Evolutionary conservation across 1,139 yeast species (phyloP).

Genomic region (Meyerozyma guilliermondii): DNA sequence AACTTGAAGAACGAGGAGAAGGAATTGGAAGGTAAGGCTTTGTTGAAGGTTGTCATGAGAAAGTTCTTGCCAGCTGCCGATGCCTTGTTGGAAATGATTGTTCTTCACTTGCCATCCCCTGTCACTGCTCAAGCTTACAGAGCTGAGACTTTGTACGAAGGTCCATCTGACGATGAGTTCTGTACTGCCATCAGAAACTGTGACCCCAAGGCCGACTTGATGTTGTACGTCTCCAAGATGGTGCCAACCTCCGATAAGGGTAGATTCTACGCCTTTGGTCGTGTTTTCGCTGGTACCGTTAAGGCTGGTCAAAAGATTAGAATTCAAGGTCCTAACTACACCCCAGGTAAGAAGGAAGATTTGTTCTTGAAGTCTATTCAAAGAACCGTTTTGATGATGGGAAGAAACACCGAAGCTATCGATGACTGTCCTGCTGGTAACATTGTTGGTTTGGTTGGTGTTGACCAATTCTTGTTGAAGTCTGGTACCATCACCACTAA

Average conservation of each 20-base stretch:
- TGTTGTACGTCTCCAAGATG: conserved; percentile 99
- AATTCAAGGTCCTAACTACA: conserved; percentile 99
- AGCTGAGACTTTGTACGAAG: conserved; percentile 99
- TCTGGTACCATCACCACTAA: conserved; percentile 98
- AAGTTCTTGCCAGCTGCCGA: conserved; percentile 99
- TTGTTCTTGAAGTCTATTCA: conserved; percentile 95
- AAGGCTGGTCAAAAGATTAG: conserved; percentile 98
- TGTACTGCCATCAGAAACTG: conserved; percentile 94
- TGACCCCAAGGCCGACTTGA: conserved; percentile 97
- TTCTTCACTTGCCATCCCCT: conserved; percentile 98
- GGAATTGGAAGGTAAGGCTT: conserved; percentile 98
- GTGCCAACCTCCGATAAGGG: conserved; percentile 99
- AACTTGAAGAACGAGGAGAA: conserved; percentile 82
- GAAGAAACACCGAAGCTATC: conserved; percentile 95
- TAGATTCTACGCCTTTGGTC: conserved; percentile 99
- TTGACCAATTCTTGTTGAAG: conserved; percentile 98
- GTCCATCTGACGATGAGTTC: conserved; percentile 93
- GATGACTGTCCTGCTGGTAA: conserved; percentile 99
- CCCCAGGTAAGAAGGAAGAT: conserved; percentile 97
- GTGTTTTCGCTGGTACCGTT: conserved; percentile 99
- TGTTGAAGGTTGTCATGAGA: conserved; percentile 98
- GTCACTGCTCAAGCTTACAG: conserved; percentile 98
- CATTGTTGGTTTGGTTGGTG: conserved; percentile 99
- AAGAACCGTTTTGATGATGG: conserved; percentile 99
- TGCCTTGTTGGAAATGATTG: conserved; percentile 98